Evolutionary conservation across 1,139 yeast genomes (phyloP).

Genomic region (Protomyces arabidopsidicola): DNA sequence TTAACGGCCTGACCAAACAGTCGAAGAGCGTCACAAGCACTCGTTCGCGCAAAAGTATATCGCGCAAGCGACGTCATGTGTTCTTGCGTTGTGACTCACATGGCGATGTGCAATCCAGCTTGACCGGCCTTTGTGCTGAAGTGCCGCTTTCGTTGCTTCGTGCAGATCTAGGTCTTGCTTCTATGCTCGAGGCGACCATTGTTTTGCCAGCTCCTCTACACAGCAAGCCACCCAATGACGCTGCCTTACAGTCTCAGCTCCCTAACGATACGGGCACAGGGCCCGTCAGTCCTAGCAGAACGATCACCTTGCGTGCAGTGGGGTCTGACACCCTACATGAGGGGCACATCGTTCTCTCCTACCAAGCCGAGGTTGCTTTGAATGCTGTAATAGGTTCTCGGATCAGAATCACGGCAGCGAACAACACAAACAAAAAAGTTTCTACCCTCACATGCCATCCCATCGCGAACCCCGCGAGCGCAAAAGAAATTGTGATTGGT

Average conservation of each 20-base stretch:
- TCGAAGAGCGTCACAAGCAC: constrained; percentile 3
- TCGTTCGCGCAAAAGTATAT: background rate
- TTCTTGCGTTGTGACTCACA: constrained; percentile 23
- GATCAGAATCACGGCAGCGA: constrained; percentile 52
- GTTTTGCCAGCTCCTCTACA: constrained; percentile 39
- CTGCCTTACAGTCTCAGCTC: constrained; percentile 25
- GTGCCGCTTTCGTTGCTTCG: constrained; percentile 11
- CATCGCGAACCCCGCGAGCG: constrained; percentile 45
- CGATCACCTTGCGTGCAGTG: constrained; percentile 54
- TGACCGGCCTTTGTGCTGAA: constrained; percentile 2
- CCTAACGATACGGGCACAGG: constrained; percentile 31
- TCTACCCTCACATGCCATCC: constrained; percentile 48
- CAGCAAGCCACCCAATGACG: constrained; percentile 38
- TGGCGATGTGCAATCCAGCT: background rate
- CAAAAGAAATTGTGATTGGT: constrained; percentile 36
- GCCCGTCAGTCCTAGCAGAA: constrained; percentile 38
- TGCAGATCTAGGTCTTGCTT: constrained; percentile 39
- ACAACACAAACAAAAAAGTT: constrained; percentile 41
- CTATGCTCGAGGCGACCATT: constrained; percentile 48
- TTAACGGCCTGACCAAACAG: constrained; percentile 25
- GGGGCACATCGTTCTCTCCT: constrained; percentile 55
- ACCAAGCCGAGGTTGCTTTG: constrained; percentile 49
- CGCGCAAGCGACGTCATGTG: constrained; percentile 8
- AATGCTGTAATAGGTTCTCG: constrained; percentile 56
- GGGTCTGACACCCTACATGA: constrained; percentile 43